Evolutionary conservation across 805 yeast genomes (phyloP), one percentile per base, ranked within the genome.

Genomic region (Candida qinlingensis): DNA sequence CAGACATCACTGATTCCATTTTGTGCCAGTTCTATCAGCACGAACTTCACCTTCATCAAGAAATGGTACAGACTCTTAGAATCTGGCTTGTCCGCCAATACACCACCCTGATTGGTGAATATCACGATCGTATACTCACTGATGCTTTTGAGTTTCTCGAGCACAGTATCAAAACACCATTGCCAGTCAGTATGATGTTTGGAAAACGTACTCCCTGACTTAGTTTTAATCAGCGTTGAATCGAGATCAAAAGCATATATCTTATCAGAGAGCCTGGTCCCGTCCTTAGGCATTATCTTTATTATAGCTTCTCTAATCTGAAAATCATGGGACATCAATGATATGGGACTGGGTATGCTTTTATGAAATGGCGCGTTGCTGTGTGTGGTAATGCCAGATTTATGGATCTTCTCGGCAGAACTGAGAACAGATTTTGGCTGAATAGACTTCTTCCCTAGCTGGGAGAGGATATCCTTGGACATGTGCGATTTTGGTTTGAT

Each of bases 91-190:
- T 60, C 66, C 10, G 75, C 76, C 0, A 79, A 66, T 3, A 82
- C 75, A 0, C 81, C 85, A 25, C 92, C 96, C 64, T 92, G 99
- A 61, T 92, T 92, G 1, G 97, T 80, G 62, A 92, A 87, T 1
- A 92, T 76, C 4, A 84, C 91, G 4, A 90, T 53, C 5, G 50
- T 25, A 26, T 58, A 54, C 3, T 45, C 42, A n/a, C 12, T 29
- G 10, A 55, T n/a, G 6, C 27, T 7, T 29, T 39, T 13, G 6
- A 56, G 44, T 35, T 19, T 51, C 37, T 34, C 45, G 4, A 46
- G 46, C 7, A 61, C 60, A n/a, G 57, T 63, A 31, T 62, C 65
- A 50, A 69, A 72, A 66, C 83, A 74, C 75, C 81, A 83, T 58
- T 71, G 69, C 98, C 98, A 92, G 64, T 92, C 98, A 4, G 64